Evolutionary conservation across 352 stramenopile species (phyloP).

Genomic region (Phytophthora ramorum): DNA sequence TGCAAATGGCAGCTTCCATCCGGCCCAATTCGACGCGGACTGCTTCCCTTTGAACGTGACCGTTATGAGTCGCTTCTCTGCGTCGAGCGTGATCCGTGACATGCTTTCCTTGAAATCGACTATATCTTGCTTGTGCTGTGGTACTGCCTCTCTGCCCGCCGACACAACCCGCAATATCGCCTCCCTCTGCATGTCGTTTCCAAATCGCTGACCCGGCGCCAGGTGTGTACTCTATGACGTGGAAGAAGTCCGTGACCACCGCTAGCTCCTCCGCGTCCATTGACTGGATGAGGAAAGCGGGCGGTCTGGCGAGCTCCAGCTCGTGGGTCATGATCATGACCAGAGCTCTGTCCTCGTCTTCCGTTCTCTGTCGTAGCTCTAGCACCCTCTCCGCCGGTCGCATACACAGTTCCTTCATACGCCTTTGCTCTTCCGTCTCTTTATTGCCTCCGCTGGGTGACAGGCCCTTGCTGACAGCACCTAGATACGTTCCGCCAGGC

Average conservation of each 20-base stretch:
- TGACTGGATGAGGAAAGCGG: conserved; percentile 10
- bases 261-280: conserved; percentile 2
- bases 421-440: too few relatives aligned
- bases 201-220: not conserved
- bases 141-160: not conserved
- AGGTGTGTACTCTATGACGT: conserved; percentile 13
- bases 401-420: not conserved
- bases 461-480: too few relatives aligned
- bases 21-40: not conserved
- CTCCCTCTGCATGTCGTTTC: not conserved
- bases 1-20: not conserved
- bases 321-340: not conserved
- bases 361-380: not conserved
- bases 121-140: not conserved
- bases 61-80: not conserved
- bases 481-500: too few relatives aligned
- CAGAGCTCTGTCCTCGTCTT: not conserved
- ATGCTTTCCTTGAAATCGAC: not conserved
- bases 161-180: not conserved
- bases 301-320: not conserved
- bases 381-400: not conserved
- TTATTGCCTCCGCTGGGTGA: too few relatives aligned
- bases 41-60: conserved; percentile 3
- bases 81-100: conserved; percentile 2
- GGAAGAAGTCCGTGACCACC: conserved; percentile 12